Evolutionary conservation across 345 rosid species (phyloP), one percentile per base, ranked within the genome.

Genomic region (Sapria himalayana): DNA sequence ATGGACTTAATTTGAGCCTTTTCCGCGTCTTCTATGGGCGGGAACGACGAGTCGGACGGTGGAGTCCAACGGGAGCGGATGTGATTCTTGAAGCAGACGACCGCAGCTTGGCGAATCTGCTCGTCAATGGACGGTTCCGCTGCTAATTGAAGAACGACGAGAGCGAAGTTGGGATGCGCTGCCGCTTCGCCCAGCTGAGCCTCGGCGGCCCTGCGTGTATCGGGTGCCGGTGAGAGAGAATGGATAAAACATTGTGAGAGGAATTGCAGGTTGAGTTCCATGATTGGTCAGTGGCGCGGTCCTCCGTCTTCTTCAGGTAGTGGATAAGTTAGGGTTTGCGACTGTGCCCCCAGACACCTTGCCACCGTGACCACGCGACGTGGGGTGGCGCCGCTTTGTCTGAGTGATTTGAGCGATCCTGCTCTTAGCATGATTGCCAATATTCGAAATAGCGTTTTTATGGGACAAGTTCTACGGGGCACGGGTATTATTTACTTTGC

Each of bases 31-130:
- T 34, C 32, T 21, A 82, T 76, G 24, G 85, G 69, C 1, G 70
- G 1, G 24, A 60, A 37, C 4, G 65, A 1, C 32, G 66, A 29
- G 25, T 63, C 81, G 1, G 31, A 37, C 0, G 81, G 20, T 7
- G 84, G 72, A 1, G 58, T 57, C 99, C 99, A 91, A 18, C 92
- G 93, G 13, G 60, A 7, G 33, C 84, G 86, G 39, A 91, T 75
- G 52, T 91, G 93, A 50, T 86, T 86, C 65, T 86, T 86, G 54
- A 86, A 81, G 72, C 70, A 78, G 57, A 86, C 92, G 9, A 93
- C 86, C 9, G 99, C 95, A 7, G 99, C 81, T 23, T 74, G 86
- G 43, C 95, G 95, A 55, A 79, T 68, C 67, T 69, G 86, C n/a
- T 91, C 93, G 39, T 77, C 78, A 38, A 77, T 71, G 3, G 78